Conservation (phyloP, 331 rosid species). For the Rosa hybrid region DNA sequence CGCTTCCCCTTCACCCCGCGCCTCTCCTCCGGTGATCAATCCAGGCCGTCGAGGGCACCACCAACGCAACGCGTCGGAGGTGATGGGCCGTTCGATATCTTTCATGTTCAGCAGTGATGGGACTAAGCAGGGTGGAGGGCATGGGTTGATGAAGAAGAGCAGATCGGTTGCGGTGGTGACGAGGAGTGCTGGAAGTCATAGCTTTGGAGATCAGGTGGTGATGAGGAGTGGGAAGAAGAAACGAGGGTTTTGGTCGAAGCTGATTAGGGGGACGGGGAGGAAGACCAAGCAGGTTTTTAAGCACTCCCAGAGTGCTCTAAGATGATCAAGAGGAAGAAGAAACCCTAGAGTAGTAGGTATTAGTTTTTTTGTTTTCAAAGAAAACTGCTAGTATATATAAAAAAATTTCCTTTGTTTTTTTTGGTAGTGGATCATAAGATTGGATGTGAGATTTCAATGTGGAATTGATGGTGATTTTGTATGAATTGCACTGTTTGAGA, state of each 20-base stretch:
- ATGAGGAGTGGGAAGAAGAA: conserved; percentile 33
- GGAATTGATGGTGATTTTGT: background rate
- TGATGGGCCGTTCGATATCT: conserved; percentile 19
- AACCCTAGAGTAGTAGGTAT: background rate
- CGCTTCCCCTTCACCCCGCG: background rate
- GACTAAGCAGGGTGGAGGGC: conserved; percentile 6
- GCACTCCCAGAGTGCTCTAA: conserved; percentile 29
- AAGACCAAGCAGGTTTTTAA: conserved; percentile 33
- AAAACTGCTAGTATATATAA: background rate
- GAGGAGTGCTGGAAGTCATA: conserved; percentile 11
- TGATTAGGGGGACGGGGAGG: conserved; percentile 47
- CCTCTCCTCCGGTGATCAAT: conserved; percentile 26
- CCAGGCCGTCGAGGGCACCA: conserved; percentile 23
- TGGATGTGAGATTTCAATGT: background rate
- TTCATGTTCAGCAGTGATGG: background rate
- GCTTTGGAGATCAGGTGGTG: conserved; percentile 9
- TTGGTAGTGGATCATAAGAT: background rate
- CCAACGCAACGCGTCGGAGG: conserved; percentile 44
- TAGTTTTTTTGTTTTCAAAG: background rate
- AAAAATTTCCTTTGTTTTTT: background rate
- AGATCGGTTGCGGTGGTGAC: conserved; percentile 46
- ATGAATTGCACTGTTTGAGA: background rate
- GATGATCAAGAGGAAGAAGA: conserved; percentile 1
- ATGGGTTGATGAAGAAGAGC: conserved; percentile 56
- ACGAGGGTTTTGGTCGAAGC: conserved; percentile 65